These are phyloP conservation scores for Aureobasidium uvarum DNA, from an alignment of 2,329 filamentous ascomycete species.

Conservation along the genomic window DNA sequence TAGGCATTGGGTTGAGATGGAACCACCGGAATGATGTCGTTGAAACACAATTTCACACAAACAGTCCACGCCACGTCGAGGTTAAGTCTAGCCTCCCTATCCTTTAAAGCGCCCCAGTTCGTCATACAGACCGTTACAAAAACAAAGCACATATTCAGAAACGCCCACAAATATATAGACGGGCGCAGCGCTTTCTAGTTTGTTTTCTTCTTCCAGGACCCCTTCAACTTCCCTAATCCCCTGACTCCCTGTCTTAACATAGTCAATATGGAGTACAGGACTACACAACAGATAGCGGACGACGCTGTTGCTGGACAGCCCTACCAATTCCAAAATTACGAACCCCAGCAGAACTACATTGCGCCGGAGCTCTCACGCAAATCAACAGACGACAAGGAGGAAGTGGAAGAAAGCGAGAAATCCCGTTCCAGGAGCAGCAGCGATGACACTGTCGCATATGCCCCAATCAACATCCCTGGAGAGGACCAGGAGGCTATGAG, in stretches of 20 bases:
- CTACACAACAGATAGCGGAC: constrained; percentile 9
- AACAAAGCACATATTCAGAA: neutral
- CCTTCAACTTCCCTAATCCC: neutral
- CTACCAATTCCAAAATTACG: constrained; percentile 2
- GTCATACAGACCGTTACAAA: constrained; percentile 1
- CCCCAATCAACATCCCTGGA: constrained; percentile 8
- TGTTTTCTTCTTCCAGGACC: neutral
- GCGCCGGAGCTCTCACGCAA: neutral
- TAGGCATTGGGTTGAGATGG: neutral
- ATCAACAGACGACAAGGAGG: neutral
- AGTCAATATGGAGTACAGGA: constrained; percentile 16
- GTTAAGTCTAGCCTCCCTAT: neutral
- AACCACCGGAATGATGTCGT: constrained; percentile 18
- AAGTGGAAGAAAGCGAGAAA: constrained; percentile 4
- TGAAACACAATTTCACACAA: constrained; percentile 13
- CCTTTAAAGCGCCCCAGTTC: neutral
- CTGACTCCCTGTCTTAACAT: neutral
- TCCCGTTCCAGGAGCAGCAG: constrained; percentile 3
- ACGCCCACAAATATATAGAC: neutral
- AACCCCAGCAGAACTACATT: neutral
- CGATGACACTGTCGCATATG: constrained; percentile 6
- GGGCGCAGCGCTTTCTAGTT: neutral
- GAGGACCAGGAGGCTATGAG: constrained; percentile 9
- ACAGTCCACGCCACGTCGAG: neutral
- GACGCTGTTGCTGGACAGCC: constrained; percentile 9